Evolutionary conservation across 2,329 filamentous ascomycete species (phyloP).

Genomic region (Epichloe hybrida): DNA sequence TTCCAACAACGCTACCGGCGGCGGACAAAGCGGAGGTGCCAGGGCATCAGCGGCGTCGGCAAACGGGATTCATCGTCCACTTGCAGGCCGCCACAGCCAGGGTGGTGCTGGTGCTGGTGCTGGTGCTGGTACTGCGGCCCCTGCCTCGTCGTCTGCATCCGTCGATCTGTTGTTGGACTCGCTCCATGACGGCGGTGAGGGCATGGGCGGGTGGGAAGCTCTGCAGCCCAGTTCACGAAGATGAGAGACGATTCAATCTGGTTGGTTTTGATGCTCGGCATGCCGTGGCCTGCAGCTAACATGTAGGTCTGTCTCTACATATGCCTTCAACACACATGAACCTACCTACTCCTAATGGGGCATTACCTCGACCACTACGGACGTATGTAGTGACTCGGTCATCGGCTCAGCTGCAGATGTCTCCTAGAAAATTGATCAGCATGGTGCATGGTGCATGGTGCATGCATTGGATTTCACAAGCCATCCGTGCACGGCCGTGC

Average conservation of each 20-base stretch:
- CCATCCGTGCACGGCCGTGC: too few relatives aligned
- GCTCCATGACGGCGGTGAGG: conserved; percentile 31
- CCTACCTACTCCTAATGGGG: too few relatives aligned
- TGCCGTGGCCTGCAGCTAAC: too few relatives aligned
- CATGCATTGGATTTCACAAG: too few relatives aligned
- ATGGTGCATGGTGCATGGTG: too few relatives aligned
- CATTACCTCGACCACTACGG: too few relatives aligned
- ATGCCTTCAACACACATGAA: not conserved
- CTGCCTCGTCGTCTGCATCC: conserved; percentile 6
- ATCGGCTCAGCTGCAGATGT: too few relatives aligned
- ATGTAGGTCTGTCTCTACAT: too few relatives aligned
- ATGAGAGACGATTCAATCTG: conserved; percentile 5
- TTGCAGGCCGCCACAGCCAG: conserved; percentile 1
- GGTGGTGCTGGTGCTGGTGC: not conserved
- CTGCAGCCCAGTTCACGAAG: conserved; percentile 31
- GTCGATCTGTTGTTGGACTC: conserved; percentile 34
- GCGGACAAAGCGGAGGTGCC: conserved; percentile 9
- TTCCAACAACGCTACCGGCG: not conserved
- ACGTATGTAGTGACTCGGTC: too few relatives aligned
- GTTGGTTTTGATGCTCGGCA: not conserved
- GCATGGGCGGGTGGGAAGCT: conserved; percentile 41
- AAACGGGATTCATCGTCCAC: conserved; percentile 3
- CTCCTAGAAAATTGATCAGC: too few relatives aligned
- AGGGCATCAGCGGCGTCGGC: conserved; percentile 9
- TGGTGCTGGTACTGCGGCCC: not conserved